These are phyloP conservation scores for Penicillium paradoxum DNA, from an alignment of 495 filamentous ascomycete species.

Conservation along the genomic window DNA sequence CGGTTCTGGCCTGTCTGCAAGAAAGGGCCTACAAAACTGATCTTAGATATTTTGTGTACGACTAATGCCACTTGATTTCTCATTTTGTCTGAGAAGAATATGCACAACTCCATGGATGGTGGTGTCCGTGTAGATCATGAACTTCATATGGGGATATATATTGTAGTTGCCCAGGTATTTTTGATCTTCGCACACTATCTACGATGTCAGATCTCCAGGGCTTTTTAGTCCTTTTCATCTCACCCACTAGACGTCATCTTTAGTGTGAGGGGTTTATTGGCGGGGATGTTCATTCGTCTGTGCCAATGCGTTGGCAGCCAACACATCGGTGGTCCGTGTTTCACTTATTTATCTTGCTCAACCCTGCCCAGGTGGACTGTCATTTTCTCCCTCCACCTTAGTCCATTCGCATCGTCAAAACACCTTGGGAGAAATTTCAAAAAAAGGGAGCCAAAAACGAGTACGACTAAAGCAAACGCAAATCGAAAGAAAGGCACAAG, in stretches of 20 bases:
- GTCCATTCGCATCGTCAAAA: not conserved
- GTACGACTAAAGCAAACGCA: not conserved
- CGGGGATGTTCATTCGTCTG: not conserved
- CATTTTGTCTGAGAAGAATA: not conserved
- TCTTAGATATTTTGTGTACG: slow-evolving; percentile 15
- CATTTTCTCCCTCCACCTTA: not conserved
- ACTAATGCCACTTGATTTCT: slow-evolving; percentile 11
- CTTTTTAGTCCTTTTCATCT: not conserved
- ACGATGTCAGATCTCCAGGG: not conserved
- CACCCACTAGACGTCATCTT: not conserved
- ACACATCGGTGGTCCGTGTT: slow-evolving; percentile 8
- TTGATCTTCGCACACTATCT: not conserved
- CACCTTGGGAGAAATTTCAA: not conserved
- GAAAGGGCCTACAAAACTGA: slow-evolving; percentile 7
- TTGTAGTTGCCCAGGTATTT: not conserved
- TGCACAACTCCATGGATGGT: not conserved
- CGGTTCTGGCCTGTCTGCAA: slow-evolving; percentile 8
- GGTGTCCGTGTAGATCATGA: not conserved
- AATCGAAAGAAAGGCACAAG: not conserved
- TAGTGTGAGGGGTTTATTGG: not conserved
- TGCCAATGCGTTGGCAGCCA: slow-evolving; percentile 6
- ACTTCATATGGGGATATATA: not conserved
- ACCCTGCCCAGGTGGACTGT: not conserved
- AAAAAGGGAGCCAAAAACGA: not conserved
- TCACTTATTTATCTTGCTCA: slow-evolving; percentile 6